Conservation (phyloP, 148 eudicot species). For the Rhododendron vialii region DNA sequence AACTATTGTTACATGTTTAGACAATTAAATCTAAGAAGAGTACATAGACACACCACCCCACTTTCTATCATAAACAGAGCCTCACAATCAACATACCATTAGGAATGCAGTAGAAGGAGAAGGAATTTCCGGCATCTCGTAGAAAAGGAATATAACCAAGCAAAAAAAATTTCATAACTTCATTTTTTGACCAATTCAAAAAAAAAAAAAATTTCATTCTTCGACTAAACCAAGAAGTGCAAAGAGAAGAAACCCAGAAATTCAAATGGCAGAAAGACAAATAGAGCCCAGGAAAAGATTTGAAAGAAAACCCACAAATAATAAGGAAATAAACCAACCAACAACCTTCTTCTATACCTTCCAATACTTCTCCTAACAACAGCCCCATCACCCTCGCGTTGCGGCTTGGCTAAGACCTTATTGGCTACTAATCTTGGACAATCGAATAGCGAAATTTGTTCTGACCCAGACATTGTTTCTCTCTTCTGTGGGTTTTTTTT, state of each 20-base stretch:
- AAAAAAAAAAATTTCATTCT: too few species aligned
- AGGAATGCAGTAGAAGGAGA: background rate
- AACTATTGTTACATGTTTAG: too few species aligned
- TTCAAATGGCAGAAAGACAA: background rate
- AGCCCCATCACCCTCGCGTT: constrained; percentile 49
- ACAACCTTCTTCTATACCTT: constrained; percentile 23
- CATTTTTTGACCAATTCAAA: background rate
- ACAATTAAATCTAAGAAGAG: too few species aligned
- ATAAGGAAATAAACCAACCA: background rate
- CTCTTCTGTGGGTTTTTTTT: background rate
- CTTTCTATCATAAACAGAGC: too few species aligned
- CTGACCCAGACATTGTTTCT: constrained; percentile 16
- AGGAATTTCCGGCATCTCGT: background rate
- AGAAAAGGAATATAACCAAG: background rate
- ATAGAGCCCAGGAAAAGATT: background rate
- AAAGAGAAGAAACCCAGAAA: background rate
- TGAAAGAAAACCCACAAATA: background rate
- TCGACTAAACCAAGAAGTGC: background rate
- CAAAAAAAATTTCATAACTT: background rate
- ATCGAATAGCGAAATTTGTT: constrained; percentile 6
- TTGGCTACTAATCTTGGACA: constrained; percentile 21
- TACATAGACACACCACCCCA: too few species aligned
- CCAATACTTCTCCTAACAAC: constrained; percentile 58
- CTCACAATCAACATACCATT: too few species aligned
- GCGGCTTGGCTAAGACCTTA: constrained; percentile 43